These are phyloP conservation scores for Raphidocelis subcapitata DNA, from an alignment of 139 green algal genomes.

Conservation along the genomic window DNA sequence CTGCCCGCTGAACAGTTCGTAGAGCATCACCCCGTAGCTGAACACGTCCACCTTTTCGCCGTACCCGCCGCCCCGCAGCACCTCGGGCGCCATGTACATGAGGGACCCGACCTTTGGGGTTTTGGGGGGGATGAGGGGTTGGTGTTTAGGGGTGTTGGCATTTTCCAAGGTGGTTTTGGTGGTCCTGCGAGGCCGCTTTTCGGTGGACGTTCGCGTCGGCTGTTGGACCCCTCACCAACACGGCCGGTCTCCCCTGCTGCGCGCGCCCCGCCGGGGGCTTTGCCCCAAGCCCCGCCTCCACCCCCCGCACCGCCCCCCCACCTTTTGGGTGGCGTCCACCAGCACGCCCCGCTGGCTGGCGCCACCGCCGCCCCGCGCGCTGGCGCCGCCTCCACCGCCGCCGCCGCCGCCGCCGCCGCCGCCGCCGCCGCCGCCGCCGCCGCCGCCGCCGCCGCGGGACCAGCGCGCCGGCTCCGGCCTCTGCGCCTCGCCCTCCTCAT, in stretches of 20 bases:
- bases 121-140: not conserved
- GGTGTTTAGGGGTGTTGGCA: not conserved
- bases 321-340: conserved; percentile 15
- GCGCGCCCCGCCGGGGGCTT: no score
- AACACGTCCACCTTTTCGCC: conserved; percentile 82
- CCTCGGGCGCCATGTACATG: conserved; percentile 76
- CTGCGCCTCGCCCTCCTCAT: not conserved
- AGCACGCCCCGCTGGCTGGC: conserved; percentile 1
- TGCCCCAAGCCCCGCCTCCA: no score
- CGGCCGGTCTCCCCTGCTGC: no score
- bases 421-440: no score
- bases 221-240: no score
- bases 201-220: no score
- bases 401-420: no score
- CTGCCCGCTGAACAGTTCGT: conserved; percentile 67
- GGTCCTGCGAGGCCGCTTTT: not conserved
- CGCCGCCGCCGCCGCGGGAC: not conserved
- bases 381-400: not conserved
- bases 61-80: conserved; percentile 49
- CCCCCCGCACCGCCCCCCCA: not conserved
- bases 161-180: no score
- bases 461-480: conserved; percentile 7
- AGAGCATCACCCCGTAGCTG: conserved; percentile 75
- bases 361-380: not conserved
- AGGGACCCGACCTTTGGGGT: conserved; percentile 43